A percentile compares a stretch with the other conserved stretches of the same genome.
These are phyloP conservation scores for Diutina ranongensis DNA, from an alignment of 1,139 yeast species.

Conservation along the genomic window DNA sequence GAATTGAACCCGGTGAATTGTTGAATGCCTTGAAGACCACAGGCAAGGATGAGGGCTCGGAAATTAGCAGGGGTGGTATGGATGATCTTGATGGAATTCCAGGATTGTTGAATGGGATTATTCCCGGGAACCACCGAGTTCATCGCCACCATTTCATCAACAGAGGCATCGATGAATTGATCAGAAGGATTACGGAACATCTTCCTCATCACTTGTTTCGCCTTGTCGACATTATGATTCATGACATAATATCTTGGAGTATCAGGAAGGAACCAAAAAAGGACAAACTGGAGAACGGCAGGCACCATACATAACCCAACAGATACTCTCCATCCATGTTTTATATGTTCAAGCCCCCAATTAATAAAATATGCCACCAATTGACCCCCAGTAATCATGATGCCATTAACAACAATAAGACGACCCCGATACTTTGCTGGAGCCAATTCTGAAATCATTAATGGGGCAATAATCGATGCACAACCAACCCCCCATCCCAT, in stretches of 20 bases:
- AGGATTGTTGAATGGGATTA: conserved; percentile 39
- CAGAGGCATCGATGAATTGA: conserved; percentile 43
- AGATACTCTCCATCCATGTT: conserved; percentile 86
- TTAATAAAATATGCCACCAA: conserved; percentile 86
- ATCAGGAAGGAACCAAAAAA: conserved; percentile 84
- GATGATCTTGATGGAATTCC: conserved; percentile 56
- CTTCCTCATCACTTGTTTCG: conserved; percentile 50
- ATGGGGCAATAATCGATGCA: conserved; percentile 83
- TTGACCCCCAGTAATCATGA: conserved; percentile 85
- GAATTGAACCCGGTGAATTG: conserved; percentile 95
- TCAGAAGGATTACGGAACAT: conserved; percentile 48
- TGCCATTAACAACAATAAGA: conserved; percentile 53
- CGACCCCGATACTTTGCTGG: conserved; percentile 90
- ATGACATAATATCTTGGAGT: conserved; percentile 85
- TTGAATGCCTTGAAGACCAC: conserved; percentile 91
- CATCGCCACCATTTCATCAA: conserved; percentile 44
- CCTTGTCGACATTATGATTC: conserved; percentile 52
- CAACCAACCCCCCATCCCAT: conserved; percentile 96
- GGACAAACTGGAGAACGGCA: conserved; percentile 61
- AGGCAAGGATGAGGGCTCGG: conserved; percentile 78
- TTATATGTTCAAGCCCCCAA: conserved; percentile 66
- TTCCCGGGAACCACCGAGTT: conserved; percentile 57
- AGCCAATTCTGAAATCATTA: conserved; percentile 84
- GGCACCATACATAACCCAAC: conserved; percentile 89
- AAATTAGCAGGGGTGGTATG: conserved; percentile 72